A percentile compares a stretch with the other conserved stretches of the same genome.
These are phyloP conservation scores for Dacryopinax spathularia DNA, from an alignment of 768 basidiomycete genomes.

Conservation along the genomic window DNA sequence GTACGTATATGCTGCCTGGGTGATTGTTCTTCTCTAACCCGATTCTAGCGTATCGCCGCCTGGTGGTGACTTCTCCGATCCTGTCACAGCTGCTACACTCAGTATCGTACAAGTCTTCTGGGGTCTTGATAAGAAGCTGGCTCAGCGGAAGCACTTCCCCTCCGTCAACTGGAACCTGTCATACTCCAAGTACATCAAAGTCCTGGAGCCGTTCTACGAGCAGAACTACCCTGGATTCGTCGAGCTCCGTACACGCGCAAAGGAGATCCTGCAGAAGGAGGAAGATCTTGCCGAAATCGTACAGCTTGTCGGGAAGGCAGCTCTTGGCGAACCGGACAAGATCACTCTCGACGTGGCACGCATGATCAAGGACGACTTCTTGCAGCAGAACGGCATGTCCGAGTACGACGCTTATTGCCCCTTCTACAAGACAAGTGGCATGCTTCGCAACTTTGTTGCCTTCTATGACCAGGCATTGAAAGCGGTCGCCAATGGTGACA, in stretches of 20 bases:
- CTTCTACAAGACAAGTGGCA: slow-evolving; percentile 95
- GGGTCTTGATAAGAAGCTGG: slow-evolving; percentile 98
- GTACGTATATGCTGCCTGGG: slow-evolving; percentile 37
- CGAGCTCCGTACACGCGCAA: slow-evolving; percentile 77
- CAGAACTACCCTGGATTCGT: slow-evolving; percentile 76
- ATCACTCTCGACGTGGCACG: slow-evolving; percentile 93
- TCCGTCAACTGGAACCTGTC: slow-evolving; percentile 99
- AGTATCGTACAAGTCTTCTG: slow-evolving; percentile 99
- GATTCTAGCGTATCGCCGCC: slow-evolving; percentile 78
- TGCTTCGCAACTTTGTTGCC: slow-evolving; percentile 87
- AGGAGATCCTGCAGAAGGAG: slow-evolving; percentile 97
- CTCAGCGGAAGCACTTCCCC: slow-evolving; percentile 97
- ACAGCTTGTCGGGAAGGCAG: slow-evolving; percentile 97
- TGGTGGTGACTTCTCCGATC: slow-evolving; percentile 98
- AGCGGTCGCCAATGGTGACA: slow-evolving; percentile 67
- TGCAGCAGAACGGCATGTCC: slow-evolving; percentile 98
- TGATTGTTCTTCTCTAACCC: slow-evolving; percentile 7
- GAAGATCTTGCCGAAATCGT: slow-evolving; percentile 98
- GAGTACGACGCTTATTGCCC: slow-evolving; percentile 95
- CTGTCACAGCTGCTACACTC: slow-evolving; percentile 92
- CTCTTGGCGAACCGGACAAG: slow-evolving; percentile 93
- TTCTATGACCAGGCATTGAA: slow-evolving; percentile 86
- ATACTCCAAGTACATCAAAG: slow-evolving; percentile 95
- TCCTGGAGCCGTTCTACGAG: slow-evolving; percentile 88
- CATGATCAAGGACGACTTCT: slow-evolving; percentile 93